Evolutionary conservation across 78 protist species (phyloP), one percentile per base, ranked within the genome.

Genomic region (Tieghemostelium lacteum): DNA sequence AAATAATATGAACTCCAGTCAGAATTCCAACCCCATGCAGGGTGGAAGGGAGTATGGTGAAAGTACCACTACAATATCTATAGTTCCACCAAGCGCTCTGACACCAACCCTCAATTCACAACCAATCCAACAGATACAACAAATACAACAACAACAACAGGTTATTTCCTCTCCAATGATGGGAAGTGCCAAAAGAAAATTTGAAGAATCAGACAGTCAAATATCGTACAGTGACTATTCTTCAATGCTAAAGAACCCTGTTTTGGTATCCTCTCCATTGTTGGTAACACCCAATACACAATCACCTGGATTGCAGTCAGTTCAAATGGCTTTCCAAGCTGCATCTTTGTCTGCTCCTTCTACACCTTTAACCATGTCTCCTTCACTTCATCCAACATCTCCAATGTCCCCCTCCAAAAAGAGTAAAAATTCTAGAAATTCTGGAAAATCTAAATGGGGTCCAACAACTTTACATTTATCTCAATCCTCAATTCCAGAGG

Each of bases 351-450:
- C 91, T n/a, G 65, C 74, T 7, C 91, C 91, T 0, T 73, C 91
- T 10, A 83, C 91, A 2, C 91, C 91, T 55, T 42, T 83, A 12
- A 45, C 60, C 6, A 83, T 83, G 91, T 83, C 91, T n/a, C 91
- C 91, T 10, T 69, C 78, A 26, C 33, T 83, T 52, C 60, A 64
- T 10, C 91, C 91, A 10, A 37, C 70, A 2, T 42, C 78, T 10
- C 91, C 91, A 66, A 83, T 83, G 91, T 83, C 91, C 20, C 91
- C 91, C 0, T 83, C 91, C 6, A 83, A 83, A 73, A 83, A 83
- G 36, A 69, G 80, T 57, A 83, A 83, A 45, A 83, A 83, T n/a
- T 58, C 72, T 16, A 83, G 91, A 60, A 29, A 22, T 7, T 19
- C 63, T n/a, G 37, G 78, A 19, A 83, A 83, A 45, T 57, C 71